A percentile compares a stretch with the other conserved stretches of the same genome.
Conservation (phyloP, 805 yeast genomes). For the Yarrowia sp. region DNA sequence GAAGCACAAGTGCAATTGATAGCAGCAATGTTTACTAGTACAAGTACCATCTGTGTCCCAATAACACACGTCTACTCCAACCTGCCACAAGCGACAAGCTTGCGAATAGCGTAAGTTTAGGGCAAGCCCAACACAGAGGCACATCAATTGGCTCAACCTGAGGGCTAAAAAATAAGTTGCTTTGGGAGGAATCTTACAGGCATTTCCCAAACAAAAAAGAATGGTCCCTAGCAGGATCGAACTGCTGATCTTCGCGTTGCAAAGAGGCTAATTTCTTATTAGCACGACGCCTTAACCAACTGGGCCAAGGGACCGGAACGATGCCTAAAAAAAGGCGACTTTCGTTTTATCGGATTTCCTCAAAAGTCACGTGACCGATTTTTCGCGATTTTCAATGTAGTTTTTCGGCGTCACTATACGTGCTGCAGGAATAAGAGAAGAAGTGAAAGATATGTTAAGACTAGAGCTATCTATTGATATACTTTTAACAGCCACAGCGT, state of each 20-base stretch:
- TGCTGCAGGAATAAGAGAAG: background rate
- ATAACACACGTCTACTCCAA: too few species aligned
- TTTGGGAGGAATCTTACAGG: too few species aligned
- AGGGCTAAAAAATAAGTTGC: background rate
- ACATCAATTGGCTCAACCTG: background rate
- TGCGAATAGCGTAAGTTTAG: too few species aligned
- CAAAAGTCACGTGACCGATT: background rate
- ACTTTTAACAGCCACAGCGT: background rate
- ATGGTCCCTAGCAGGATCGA: slow-evolving; percentile 44
- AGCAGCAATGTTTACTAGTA: too few species aligned
- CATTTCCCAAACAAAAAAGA: background rate
- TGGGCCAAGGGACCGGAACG: slow-evolving; percentile 22
- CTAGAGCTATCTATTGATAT: background rate
- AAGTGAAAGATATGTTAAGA: background rate
- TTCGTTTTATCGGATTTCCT: background rate
- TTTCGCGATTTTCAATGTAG: background rate
- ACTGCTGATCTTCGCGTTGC: slow-evolving; percentile 50
- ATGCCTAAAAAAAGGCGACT: background rate
- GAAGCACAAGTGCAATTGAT: too few species aligned
- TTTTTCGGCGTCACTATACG: background rate
- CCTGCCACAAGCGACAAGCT: too few species aligned
- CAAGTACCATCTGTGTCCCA: too few species aligned
- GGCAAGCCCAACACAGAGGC: too few species aligned
- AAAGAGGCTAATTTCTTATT: slow-evolving; percentile 26
- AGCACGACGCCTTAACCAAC: slow-evolving; percentile 28